A percentile compares a stretch with the other conserved stretches of the same genome.
Conservation (phyloP, 768 basidiomycete genomes). For the Boletus vinaceobasis region DNA sequence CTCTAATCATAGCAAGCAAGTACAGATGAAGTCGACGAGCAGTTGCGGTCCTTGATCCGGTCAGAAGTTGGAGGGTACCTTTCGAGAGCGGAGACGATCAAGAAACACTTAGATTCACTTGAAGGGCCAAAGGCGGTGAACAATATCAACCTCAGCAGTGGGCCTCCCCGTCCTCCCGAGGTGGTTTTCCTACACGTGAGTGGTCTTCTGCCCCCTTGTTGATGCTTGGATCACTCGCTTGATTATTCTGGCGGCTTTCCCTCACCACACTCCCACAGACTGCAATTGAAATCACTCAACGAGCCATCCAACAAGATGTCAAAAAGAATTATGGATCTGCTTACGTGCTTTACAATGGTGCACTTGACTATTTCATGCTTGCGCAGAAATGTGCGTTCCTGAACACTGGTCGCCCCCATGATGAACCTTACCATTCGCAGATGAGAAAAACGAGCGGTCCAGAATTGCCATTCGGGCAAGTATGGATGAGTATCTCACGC, state of each 20-base stretch:
- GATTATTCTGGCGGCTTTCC: not conserved
- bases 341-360: slow-evolving; percentile 88
- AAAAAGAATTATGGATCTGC: slow-evolving; percentile 90
- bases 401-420: not conserved
- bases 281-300: slow-evolving; percentile 85
- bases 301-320: slow-evolving; percentile 84
- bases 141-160: not conserved
- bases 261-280: slow-evolving; percentile 34
- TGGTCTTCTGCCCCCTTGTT: no score
- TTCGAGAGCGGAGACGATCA: slow-evolving; percentile 83
- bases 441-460: slow-evolving; percentile 90
- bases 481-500: slow-evolving; percentile 83
- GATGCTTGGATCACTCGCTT: not conserved
- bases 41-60: slow-evolving; percentile 77
- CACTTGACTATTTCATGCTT: slow-evolving; percentile 96
- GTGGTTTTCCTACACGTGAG: slow-evolving; percentile 16
- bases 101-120: slow-evolving; percentile 57
- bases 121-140: not conserved
- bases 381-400: slow-evolving; percentile 71
- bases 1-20: slow-evolving; percentile 6
- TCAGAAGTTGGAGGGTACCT: slow-evolving; percentile 88
- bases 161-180: slow-evolving; percentile 15
- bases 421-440: not conserved
- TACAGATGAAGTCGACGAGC: slow-evolving; percentile 80
- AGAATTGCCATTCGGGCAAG: slow-evolving; percentile 79